Percentiles rank a stretch among this genome's conserved stretches.
Evolutionary conservation across 73 alveolate species (phyloP).

Genomic region (Effrenium voratum): DNA sequence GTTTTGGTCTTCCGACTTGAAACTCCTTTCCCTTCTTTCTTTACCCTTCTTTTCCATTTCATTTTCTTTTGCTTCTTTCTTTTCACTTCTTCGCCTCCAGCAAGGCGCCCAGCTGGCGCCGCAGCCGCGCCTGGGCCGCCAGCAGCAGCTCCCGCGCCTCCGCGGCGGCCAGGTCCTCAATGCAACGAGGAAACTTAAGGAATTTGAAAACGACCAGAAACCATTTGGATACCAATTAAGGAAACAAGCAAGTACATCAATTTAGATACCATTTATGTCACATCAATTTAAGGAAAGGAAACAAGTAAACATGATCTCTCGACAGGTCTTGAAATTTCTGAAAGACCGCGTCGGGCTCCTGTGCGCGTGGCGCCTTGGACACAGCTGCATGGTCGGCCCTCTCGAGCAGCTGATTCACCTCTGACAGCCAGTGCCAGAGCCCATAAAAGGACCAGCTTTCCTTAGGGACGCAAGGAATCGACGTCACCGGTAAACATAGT

Average conservation of each 20-base stretch:
- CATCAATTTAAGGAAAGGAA: background rate
- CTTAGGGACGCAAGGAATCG: background rate
- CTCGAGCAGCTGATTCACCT: constrained; percentile 26
- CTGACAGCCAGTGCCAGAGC: constrained; percentile 60
- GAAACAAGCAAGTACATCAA: background rate
- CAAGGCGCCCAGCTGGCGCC: constrained; percentile 70
- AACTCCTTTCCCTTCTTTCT: too few relatives aligned
- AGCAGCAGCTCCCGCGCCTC: constrained; percentile 37
- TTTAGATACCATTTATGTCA: background rate
- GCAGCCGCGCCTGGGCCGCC: constrained; percentile 66
- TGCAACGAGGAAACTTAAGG: background rate
- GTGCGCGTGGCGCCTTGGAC: constrained; percentile 54
- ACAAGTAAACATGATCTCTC: background rate
- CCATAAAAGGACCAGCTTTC: constrained; percentile 76
- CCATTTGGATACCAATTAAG: background rate
- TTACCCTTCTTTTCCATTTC: too few relatives aligned
- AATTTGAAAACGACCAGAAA: background rate
- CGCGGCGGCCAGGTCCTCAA: constrained; percentile 32
- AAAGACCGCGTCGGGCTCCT: background rate
- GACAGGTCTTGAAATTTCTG: too few relatives aligned
- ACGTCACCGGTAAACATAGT: too few relatives aligned
- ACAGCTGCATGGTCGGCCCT: constrained; percentile 26
- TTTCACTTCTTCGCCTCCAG: constrained; percentile 14
- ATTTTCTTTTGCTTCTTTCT: background rate
- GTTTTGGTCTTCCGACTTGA: too few relatives aligned